Base-by-base conservation (phyloP, 2,329 filamentous ascomycete species). In the Colletotrichum tabaci region DNA sequence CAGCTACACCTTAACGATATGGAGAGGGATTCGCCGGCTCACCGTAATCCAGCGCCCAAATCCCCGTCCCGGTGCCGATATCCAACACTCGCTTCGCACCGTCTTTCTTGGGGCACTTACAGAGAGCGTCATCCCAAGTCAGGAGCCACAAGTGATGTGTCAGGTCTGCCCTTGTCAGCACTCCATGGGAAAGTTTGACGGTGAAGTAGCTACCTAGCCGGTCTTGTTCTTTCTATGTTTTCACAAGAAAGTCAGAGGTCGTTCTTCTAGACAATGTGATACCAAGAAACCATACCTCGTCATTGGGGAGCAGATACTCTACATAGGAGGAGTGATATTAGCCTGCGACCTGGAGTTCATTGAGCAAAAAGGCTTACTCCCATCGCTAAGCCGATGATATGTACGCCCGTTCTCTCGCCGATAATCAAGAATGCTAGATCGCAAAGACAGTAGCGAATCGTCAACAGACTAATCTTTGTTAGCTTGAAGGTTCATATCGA, bases 81-180 rank as follows among this genome's bases (percentile, higher is more conserved):
- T 79, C 78, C 9, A 77, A 61, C 18, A 77, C 75, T 26, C 26
- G 64, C 42, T 8, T 61, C 30, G 60, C 60, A 55, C 62, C 46
- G 4, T 71, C 7, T 76, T 64, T 6, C 67, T 73, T 18, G 53
- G 75, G 12, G 68, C 63, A 47, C 26, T 65, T 57, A 16, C 63
- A 53, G 5, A 55, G 5, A 9, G 23, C 26, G 12, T 52, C 44
- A 12, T 61, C 46, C 53, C 86, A 82, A 35, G 86, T 74, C 60
- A 86, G 66, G 47, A 84, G 85, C 77, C 86, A 85, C 74, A 89
- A 84, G 74, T 87, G 83, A 76, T 90, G 87, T 75, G 88, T 85
- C 73, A 87, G 78, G 71, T 90, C 87, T 77, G 16, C 4, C 47
- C 16, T 40, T 40, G 15, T 21, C 15, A 26, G 4, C 4, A 35